Percentiles rank a stretch among this genome's conserved stretches.
phyloP scores from a whole-genome alignment of 1,284 basidiomycete genomes.

The Retiboletus fuscus region DNA sequence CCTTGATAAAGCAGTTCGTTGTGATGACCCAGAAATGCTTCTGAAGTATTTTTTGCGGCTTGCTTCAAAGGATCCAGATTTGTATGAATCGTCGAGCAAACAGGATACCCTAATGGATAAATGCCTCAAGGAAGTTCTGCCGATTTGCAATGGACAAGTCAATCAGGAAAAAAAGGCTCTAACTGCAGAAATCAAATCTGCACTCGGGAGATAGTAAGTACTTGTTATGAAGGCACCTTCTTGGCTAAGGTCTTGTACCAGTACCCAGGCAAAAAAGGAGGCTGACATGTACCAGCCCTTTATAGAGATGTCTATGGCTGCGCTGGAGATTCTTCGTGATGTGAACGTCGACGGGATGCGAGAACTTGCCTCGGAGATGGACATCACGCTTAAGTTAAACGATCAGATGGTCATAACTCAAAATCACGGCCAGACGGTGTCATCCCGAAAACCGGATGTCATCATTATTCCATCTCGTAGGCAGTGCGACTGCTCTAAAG shows the following conservation, averaged over 20 bases:
- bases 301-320: neutral
- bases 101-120: neutral
- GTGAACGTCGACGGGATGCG: neutral
- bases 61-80: neutral
- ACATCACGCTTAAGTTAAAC: neutral
- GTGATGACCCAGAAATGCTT: neutral
- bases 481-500: too few species aligned
- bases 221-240: neutral
- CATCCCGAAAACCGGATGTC: neutral
- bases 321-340: neutral
- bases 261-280: slow-evolving; percentile 4
- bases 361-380: neutral
- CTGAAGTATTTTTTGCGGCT: slow-evolving; percentile 2
- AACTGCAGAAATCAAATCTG: neutral
- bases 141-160: neutral
- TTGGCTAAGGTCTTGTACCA: neutral
- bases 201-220: neutral
- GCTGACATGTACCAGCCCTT: neutral
- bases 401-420: neutral
- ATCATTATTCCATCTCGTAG: neutral
- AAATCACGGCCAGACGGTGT: neutral
- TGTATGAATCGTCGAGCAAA: neutral
- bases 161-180: neutral
- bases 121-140: neutral
- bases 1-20: neutral